phyloP scores from a whole-genome alignment of 495 filamentous ascomycete genomes.

The Daldinia loculata region DNA sequence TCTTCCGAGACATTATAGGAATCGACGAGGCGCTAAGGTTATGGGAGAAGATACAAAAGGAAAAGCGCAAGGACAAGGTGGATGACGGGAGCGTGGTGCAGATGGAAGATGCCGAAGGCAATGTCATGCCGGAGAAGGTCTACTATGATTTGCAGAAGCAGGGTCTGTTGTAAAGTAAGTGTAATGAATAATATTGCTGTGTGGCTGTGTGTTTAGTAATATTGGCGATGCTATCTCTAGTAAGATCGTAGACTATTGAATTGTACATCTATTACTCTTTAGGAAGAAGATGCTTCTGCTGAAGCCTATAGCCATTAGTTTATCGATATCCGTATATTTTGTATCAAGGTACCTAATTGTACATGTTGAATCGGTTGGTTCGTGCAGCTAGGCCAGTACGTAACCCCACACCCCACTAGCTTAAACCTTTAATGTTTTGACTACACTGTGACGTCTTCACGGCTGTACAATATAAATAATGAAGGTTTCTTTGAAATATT shows the following conservation, averaged over 20 bases:
- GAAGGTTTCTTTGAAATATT: neutral
- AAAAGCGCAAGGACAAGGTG: conserved; percentile 80
- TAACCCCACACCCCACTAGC: conserved; percentile 6
- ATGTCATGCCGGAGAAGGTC: conserved; percentile 98
- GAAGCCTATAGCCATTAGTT: neutral
- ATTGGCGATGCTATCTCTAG: neutral
- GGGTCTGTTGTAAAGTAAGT: conserved; percentile 64
- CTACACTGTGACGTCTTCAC: neutral
- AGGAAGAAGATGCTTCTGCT: neutral
- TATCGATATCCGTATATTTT: neutral
- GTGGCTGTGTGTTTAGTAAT: neutral
- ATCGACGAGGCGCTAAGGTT: conserved; percentile 88
- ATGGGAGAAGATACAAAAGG: conserved; percentile 92
- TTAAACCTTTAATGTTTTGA: neutral
- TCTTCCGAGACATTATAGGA: conserved; percentile 92
- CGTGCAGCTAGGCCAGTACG: neutral
- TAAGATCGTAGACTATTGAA: neutral
- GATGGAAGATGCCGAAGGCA: conserved; percentile 98
- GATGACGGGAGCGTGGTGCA: conserved; percentile 86
- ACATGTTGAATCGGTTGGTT: neutral
- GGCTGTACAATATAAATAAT: neutral
- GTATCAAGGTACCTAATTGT: neutral
- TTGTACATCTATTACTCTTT: neutral
- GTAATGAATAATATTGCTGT: neutral
- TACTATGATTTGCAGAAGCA: conserved; percentile 86